These are phyloP conservation scores for Vaccinium corymbosum DNA, from an alignment of 148 eudicot species.

Conservation along the genomic window DNA sequence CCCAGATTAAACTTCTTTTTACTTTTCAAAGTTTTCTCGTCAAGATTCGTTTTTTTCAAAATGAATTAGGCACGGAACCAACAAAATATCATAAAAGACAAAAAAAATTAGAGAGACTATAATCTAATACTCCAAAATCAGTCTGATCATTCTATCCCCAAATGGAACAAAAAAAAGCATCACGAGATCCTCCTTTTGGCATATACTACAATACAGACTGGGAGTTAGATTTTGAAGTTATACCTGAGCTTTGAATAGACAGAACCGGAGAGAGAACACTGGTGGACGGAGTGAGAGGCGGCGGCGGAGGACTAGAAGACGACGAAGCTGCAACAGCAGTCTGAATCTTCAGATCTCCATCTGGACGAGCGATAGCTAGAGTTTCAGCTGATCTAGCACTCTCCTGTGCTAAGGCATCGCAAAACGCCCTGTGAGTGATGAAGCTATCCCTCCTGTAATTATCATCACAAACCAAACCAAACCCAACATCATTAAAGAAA, in stretches of 20 bases:
- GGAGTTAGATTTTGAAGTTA: neutral
- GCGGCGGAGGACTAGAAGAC: conserved; percentile 38
- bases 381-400: conserved; percentile 34
- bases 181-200: conserved; percentile 13
- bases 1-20: no score
- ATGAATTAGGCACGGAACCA: no score
- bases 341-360: conserved; percentile 25
- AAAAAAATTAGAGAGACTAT: no score
- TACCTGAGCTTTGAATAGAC: conserved; percentile 72
- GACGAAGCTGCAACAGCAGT: conserved; percentile 11
- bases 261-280: conserved; percentile 57
- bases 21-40: no score
- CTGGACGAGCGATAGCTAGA: neutral
- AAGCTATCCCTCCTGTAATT: conserved; percentile 72
- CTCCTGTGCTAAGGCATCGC: conserved; percentile 71
- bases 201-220: conserved; percentile 12
- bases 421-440: conserved; percentile 74
- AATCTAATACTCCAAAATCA: no score
- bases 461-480: neutral
- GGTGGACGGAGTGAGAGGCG: conserved; percentile 55
- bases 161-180: neutral
- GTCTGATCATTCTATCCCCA: neutral
- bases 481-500: neutral
- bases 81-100: no score
- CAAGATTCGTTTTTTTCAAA: no score